Base-by-base conservation (phyloP, 1,284 basidiomycete species). In the Coriolopsis trogii region DNA sequence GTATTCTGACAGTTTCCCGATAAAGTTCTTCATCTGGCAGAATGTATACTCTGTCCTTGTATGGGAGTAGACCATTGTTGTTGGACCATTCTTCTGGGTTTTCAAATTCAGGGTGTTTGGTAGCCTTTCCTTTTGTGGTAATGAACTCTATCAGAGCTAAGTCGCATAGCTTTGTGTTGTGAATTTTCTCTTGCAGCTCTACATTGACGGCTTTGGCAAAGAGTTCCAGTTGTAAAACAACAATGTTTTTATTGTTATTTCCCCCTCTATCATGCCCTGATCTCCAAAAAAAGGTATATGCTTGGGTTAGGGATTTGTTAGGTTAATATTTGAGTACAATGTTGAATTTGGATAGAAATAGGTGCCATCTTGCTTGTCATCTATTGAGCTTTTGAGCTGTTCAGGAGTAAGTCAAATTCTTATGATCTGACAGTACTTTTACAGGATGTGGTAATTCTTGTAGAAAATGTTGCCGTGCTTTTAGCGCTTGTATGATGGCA, bases 331-430 rank as follows among this genome's bases (percentile, higher is more conserved):
- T 38, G 13, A 20, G 18, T 21, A 21, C 18, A 6, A 38, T 38
- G 36, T 38, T 38, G 36, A 38, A 38, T 38, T 38, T 16, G 6
- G 36, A 38, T 6, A 21, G 18, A 21, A 21, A 38, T 18, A 38
- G 20, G 18, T 21, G 20, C 36, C 36, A 38, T 18, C 15, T 4
- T 20, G 36, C 36, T 21, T 38, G 36, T 3, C 13, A 8, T 13
- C 65, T 46, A 26, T 67, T 75, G 0, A 79, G 60, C 8, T 70
- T 65, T 24, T 73, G 63, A 0, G 69, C 46, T 0, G 57, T 64
- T n/a, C 49, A 29, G 63, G 73, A 79, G 47, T 75, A 76, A 21
- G 67, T 61, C 0, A 79, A 67, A 51, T 77, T 77, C 10, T 68
- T 63, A 53, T 81, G 77, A 55, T 81, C 73, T 0, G 72, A 68